These are phyloP conservation scores for Vaccinium darrowii DNA, from an alignment of 148 eudicot genomes.

Conservation along the genomic window DNA sequence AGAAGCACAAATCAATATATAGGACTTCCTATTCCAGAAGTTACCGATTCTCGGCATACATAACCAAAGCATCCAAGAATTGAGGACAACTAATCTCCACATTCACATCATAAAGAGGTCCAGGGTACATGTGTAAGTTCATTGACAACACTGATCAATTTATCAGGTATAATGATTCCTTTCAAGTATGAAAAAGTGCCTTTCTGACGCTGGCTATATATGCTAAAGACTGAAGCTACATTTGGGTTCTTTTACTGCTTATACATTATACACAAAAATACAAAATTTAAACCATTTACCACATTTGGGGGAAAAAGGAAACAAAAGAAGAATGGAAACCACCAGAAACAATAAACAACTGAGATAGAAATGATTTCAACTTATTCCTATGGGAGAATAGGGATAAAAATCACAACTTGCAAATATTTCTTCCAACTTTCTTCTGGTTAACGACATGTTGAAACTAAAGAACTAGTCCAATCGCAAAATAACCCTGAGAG, in stretches of 20 bases:
- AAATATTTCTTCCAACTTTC: neutral
- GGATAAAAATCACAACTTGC: neutral
- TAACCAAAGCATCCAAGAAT: neutral
- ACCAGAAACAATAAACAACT: neutral
- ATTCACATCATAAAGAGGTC: neutral
- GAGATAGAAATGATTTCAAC: neutral
- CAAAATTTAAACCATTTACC: neutral
- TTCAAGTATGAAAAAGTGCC: too few relatives aligned
- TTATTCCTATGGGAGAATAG: neutral
- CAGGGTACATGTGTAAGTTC: neutral
- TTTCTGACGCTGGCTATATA: neutral
- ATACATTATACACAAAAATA: neutral
- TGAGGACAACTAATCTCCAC: neutral
- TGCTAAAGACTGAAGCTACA: neutral
- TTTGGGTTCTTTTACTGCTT: neutral
- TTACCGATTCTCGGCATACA: too few relatives aligned
- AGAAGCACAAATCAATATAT: neutral
- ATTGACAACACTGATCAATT: neutral
- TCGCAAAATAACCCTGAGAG: neutral
- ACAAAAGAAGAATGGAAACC: neutral
- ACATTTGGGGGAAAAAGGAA: neutral
- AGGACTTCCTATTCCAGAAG: neutral
- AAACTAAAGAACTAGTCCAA: neutral
- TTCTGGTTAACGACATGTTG: neutral
- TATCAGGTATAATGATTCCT: neutral